Evolutionary conservation across 441 rosid genomes (phyloP), one percentile per base, ranked within the genome.

Genomic region (Euphorbia celastroides): DNA sequence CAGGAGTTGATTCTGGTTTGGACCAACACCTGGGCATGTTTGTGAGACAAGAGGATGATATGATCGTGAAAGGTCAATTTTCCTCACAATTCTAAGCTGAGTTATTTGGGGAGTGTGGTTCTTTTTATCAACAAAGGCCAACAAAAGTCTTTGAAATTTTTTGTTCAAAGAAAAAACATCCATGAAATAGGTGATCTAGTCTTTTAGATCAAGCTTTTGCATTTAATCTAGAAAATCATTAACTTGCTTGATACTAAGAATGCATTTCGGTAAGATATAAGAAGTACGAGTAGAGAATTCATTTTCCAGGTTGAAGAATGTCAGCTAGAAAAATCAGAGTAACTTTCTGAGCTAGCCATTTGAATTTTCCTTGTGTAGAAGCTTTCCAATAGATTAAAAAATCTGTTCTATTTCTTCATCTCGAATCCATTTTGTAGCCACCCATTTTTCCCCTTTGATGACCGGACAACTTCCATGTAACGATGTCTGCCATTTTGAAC

Each of bases 401-500:
- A 57, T 7, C 19, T n/a, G 9, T 20, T 32, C 46, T 42, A 80
- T 79, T 48, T 62, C 81, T 84, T 77, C 87, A 70, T 92, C 88
- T 78, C 97, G 81, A 60, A 92, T 86, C 98, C 96, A 90, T 80
- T 90, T 90, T 27, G 96, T 79, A 3, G 92, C 97, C 62, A 84
- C 97, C 96, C 97, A 93, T 80, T 90, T 93, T 83, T 90, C 86
- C 67, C 96, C 97, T 71, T 77, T 78, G 69, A 77, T 77, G 54
- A 90, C 96, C 0, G 93, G 90, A 67, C 93, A 90, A 77, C 96
- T 87, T 64, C 90, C 96, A 58, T 93, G 96, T 60, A 90, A 80
- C 8, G 93, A 93, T 73, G 84, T 75, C 93, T 88, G 86, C 80
- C 73, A 67, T 77, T 66, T 41, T 52, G 60, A 32, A 26, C 32